phyloP scores from a whole-genome alignment of 2,329 filamentous ascomycete genomes.

The Colletotrichum camelliae region DNA sequence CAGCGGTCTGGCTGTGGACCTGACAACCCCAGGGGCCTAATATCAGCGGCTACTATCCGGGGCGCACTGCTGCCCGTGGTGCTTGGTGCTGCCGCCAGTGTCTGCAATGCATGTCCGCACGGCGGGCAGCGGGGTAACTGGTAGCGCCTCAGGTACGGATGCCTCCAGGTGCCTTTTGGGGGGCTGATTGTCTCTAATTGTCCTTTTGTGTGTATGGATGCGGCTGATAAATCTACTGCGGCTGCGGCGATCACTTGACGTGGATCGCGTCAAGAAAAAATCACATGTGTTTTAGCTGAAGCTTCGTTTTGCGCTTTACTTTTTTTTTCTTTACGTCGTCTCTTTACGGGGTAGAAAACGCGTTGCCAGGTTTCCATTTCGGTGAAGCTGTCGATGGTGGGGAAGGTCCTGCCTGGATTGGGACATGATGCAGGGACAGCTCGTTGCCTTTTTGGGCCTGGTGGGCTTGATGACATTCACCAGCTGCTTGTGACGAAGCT shows the following conservation, averaged over 20 bases:
- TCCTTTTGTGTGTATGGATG: background rate
- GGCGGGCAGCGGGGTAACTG: background rate
- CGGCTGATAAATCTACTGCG: background rate
- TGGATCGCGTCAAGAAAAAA: background rate
- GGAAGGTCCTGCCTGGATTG: slow-evolving; percentile 7
- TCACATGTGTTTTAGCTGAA: background rate
- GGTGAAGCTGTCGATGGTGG: background rate
- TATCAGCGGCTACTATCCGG: background rate
- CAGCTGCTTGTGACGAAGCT: background rate
- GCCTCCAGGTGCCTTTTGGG: background rate
- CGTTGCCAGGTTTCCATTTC: background rate
- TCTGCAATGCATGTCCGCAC: background rate
- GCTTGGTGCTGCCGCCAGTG: background rate
- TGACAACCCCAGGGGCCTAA: background rate
- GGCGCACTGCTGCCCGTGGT: background rate
- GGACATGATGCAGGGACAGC: slow-evolving; percentile 20
- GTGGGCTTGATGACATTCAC: background rate
- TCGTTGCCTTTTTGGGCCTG: slow-evolving; percentile 18
- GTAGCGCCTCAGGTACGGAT: background rate
- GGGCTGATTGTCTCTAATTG: background rate
- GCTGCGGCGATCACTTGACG: background rate
- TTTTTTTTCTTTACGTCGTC: background rate
- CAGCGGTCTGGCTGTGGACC: background rate
- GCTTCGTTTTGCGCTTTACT: background rate
- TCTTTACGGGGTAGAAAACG: background rate